Evolutionary conservation across 768 basidiomycete species (phyloP).

Genomic region (Holtermanniella nyarrowii): DNA sequence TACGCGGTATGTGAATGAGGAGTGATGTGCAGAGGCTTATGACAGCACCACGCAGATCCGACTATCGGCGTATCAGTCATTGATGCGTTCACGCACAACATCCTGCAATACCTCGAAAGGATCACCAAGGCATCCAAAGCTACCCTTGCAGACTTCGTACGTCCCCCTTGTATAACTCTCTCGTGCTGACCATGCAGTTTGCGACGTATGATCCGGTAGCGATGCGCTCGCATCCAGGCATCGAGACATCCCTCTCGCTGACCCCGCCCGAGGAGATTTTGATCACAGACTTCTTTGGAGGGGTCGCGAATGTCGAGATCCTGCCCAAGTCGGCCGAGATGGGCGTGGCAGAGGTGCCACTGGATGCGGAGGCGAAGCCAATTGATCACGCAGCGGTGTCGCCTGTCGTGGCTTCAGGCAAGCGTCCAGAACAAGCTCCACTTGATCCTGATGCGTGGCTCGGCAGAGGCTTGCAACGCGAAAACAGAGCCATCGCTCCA

Average conservation of each 20-base stretch:
- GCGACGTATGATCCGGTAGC: conserved; percentile 60
- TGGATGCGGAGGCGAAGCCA: not conserved
- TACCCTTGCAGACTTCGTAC: conserved; percentile 70
- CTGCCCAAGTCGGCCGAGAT: conserved; percentile 4
- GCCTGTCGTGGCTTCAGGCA: too few relatives aligned
- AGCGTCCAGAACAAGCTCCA: too few relatives aligned
- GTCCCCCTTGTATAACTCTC: conserved; percentile 30
- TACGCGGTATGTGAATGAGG: conserved; percentile 59
- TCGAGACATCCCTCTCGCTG: conserved; percentile 70
- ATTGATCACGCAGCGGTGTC: too few relatives aligned
- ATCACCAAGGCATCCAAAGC: conserved; percentile 80
- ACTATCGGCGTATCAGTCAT: conserved; percentile 95
- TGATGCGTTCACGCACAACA: conserved; percentile 84
- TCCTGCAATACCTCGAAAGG: conserved; percentile 80
- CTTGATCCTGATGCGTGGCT: too few relatives aligned
- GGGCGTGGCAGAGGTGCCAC: not conserved
- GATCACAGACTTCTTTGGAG: conserved; percentile 81
- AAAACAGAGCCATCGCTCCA: too few relatives aligned
- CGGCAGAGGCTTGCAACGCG: too few relatives aligned
- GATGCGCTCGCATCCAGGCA: conserved; percentile 79
- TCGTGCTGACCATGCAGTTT: conserved; percentile 51
- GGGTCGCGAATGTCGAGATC: conserved; percentile 73
- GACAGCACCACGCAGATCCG: conserved; percentile 78
- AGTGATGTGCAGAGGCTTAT: not conserved
- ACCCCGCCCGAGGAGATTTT: conserved; percentile 53